Percentiles rank a stretch among this genome's conserved stretches.
phyloP scores from a whole-genome alignment of 805 yeast species.

The Pichia exigua region DNA sequence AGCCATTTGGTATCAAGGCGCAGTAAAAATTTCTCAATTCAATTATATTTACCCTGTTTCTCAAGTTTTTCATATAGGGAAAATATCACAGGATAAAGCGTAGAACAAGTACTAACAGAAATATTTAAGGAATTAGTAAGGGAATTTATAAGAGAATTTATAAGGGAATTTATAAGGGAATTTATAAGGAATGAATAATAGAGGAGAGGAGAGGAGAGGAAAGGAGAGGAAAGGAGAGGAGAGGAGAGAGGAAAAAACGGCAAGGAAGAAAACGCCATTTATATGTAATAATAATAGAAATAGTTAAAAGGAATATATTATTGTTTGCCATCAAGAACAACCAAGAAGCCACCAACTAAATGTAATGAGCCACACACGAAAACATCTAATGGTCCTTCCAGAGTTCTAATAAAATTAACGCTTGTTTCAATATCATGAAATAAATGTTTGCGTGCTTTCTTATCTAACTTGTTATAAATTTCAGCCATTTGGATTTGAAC shows the following conservation, averaged over 20 bases:
- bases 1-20: background rate
- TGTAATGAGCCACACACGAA: slow-evolving; percentile 93
- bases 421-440: slow-evolving; percentile 73
- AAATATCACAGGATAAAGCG: too few relatives aligned
- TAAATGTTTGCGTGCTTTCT: slow-evolving; percentile 36
- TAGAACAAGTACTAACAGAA: too few relatives aligned
- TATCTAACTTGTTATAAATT: slow-evolving; percentile 56
- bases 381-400: slow-evolving; percentile 52
- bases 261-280: background rate
- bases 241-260: background rate
- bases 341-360: slow-evolving; percentile 87
- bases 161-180: background rate
- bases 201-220: background rate
- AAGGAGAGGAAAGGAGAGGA: background rate
- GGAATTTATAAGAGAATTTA: background rate
- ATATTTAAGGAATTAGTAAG: background rate
- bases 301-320: background rate
- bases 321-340: slow-evolving; percentile 55
- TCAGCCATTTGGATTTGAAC: slow-evolving; percentile 73
- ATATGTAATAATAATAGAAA: background rate
- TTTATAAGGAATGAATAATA: slow-evolving; percentile 1
- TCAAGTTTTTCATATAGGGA: background rate
- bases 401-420: slow-evolving; percentile 42
- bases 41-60: background rate
- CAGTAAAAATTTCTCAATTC: background rate